Conservation (phyloP, 371 early-diverging fungal genomes). For the Mortierella sp. region DNA sequence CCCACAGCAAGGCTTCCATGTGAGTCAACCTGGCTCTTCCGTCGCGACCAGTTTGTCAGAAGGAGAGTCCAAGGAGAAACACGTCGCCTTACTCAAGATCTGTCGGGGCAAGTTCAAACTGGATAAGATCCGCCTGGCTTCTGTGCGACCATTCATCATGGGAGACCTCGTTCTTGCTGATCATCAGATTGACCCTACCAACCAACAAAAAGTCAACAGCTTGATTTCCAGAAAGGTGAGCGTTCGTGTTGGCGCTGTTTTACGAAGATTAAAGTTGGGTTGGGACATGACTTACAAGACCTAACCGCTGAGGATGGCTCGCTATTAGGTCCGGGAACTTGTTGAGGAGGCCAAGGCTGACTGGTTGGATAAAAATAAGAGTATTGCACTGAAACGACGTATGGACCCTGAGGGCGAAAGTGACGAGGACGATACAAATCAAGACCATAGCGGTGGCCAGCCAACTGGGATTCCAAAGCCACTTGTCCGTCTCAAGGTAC, state of each 20-base stretch:
- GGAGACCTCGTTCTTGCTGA: constrained; percentile 75
- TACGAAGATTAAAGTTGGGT: background rate
- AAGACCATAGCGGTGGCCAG: constrained; percentile 23
- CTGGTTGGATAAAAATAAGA: constrained; percentile 63
- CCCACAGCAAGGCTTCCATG: constrained; percentile 76
- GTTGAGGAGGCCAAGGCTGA: constrained; percentile 74
- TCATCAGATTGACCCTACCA: constrained; percentile 56
- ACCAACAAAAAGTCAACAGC: constrained; percentile 41
- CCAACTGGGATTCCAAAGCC: constrained; percentile 72
- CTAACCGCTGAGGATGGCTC: background rate
- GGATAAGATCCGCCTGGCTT: constrained; percentile 81
- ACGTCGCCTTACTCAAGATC: constrained; percentile 84
- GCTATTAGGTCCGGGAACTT: constrained; percentile 71
- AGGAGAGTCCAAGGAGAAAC: constrained; percentile 93
- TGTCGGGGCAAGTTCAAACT: constrained; percentile 74
- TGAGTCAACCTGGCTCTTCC: constrained; percentile 98
- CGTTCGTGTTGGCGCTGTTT: background rate
- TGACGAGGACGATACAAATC: constrained; percentile 30
- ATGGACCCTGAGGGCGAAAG: constrained; percentile 32
- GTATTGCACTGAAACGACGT: constrained; percentile 36
- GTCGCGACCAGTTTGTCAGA: constrained; percentile 96
- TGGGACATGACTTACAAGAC: background rate
- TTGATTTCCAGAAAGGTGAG: constrained; percentile 43
- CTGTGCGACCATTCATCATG: constrained; percentile 93
- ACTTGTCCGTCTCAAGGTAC: constrained; percentile 82